Conservation (phyloP, 2,329 filamentous ascomycete genomes). For the Sarocladium oryzae region DNA sequence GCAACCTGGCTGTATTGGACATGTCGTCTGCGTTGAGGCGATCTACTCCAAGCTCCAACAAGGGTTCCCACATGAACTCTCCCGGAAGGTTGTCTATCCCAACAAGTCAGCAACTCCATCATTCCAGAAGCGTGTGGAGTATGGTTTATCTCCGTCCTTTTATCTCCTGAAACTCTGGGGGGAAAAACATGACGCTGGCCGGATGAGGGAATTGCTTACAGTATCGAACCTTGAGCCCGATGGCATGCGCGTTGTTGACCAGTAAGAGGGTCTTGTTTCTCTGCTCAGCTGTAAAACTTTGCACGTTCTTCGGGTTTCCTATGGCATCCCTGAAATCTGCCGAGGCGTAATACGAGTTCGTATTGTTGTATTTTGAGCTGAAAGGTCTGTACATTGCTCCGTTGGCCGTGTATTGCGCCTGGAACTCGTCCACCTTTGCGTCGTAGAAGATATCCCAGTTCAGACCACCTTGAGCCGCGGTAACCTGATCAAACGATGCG, state of each 20-base stretch:
- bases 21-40: slow-evolving; percentile 14
- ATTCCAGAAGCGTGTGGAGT: background rate
- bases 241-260: slow-evolving; percentile 11
- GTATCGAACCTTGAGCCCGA: slow-evolving; percentile 14
- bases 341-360: slow-evolving; percentile 14
- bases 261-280: slow-evolving; percentile 11
- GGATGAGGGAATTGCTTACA: slow-evolving; percentile 10
- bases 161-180: too few relatives aligned
- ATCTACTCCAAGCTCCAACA: slow-evolving; percentile 13
- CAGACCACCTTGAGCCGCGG: slow-evolving; percentile 11
- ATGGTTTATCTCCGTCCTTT: too few relatives aligned
- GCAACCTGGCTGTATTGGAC: slow-evolving; percentile 12
- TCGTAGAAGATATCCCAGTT: slow-evolving; percentile 58
- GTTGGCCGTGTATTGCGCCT: too few relatives aligned
- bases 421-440: slow-evolving; percentile 28
- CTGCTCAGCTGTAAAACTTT: slow-evolving; percentile 10
- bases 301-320: slow-evolving; percentile 11
- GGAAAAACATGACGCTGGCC: too few relatives aligned
- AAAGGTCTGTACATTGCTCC: too few relatives aligned
- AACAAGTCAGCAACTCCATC: too few relatives aligned
- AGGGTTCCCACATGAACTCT: slow-evolving; percentile 15
- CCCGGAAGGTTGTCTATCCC: slow-evolving; percentile 11
- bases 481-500: slow-evolving; percentile 13
- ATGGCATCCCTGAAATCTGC: slow-evolving; percentile 13
- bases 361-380: slow-evolving; percentile 12